Percentiles rank a stretch among this genome's conserved stretches.
phyloP scores from a whole-genome alignment of 306 rosid genomes.

The Cicer pinnatifidum region DNA sequence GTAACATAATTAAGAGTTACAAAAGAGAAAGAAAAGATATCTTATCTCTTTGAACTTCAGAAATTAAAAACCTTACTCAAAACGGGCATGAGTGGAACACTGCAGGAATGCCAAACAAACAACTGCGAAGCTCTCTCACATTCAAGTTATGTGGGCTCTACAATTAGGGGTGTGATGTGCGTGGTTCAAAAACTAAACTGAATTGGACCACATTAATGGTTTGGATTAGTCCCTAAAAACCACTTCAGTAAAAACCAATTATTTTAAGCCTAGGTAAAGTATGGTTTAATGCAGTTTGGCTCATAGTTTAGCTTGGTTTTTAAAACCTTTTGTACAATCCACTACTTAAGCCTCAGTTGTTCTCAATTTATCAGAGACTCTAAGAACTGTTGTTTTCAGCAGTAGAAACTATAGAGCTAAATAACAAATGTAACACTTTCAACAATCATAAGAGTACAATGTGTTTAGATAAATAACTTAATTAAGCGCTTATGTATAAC shows the following conservation, averaged over 20 bases:
- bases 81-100: not conserved
- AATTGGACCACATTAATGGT: too few species aligned
- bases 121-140: conserved; percentile 8
- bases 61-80: not conserved
- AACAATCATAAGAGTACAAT: not conserved
- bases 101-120: not conserved
- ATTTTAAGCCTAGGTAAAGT: too few species aligned
- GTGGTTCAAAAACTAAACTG: too few species aligned
- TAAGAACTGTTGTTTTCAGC: not conserved
- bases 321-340: not conserved
- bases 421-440: not conserved
- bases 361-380: not conserved
- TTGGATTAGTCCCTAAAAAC: too few species aligned
- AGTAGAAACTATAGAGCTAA: not conserved
- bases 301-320: too few species aligned
- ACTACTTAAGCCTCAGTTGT: not conserved
- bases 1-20: not conserved
- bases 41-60: conserved; percentile 2
- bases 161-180: too few species aligned
- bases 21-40: not conserved
- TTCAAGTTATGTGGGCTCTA: not conserved
- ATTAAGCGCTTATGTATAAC: not conserved
- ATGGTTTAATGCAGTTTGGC: too few species aligned
- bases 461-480: not conserved
- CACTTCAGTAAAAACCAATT: too few species aligned